Percentiles rank a stretch among this genome's conserved stretches.
phyloP scores from a whole-genome alignment of 345 rosid species.

The Psidium guajava region DNA sequence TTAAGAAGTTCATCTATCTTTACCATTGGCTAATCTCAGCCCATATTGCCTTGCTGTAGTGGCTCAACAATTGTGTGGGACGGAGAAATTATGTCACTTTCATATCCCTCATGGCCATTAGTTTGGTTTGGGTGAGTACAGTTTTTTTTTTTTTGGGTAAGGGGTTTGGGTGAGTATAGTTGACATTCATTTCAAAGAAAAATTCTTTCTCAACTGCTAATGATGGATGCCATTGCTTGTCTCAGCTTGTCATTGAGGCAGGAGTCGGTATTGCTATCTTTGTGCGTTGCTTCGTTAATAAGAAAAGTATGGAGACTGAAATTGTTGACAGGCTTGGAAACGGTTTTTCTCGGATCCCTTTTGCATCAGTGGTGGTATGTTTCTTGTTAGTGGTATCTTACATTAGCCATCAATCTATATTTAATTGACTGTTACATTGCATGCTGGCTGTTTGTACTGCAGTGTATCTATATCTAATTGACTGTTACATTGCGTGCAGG shows the following conservation, averaged over 20 bases:
- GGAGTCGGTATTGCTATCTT: constrained; percentile 87
- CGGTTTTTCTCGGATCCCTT: constrained; percentile 92
- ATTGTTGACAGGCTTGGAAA: constrained; percentile 94
- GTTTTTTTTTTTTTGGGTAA: no score
- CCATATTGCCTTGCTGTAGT: constrained; percentile 42
- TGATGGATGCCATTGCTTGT: background rate
- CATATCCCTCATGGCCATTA: constrained; percentile 75
- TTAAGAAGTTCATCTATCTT: background rate
- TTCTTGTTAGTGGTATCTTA: background rate
- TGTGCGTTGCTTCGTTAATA: constrained; percentile 78
- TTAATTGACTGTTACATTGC: background rate
- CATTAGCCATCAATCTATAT: background rate
- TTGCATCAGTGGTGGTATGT: constrained; percentile 91
- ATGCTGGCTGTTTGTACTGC: background rate
- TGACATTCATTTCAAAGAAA: background rate
- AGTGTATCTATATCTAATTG: background rate
- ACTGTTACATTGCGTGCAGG: constrained; percentile 31
- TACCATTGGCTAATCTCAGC: constrained; percentile 7
- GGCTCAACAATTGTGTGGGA: constrained; percentile 99
- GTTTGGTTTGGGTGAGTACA: constrained; percentile 81
- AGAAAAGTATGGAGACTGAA: constrained; percentile 74
- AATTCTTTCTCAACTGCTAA: background rate
- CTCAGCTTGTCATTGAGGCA: constrained; percentile 78
- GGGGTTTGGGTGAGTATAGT: constrained; percentile 70
- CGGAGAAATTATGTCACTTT: constrained; percentile 80